A percentile compares a stretch with the other conserved stretches of the same genome.
phyloP scores from a whole-genome alignment of 1,284 basidiomycete species.

The Boletus hoseneyae region DNA sequence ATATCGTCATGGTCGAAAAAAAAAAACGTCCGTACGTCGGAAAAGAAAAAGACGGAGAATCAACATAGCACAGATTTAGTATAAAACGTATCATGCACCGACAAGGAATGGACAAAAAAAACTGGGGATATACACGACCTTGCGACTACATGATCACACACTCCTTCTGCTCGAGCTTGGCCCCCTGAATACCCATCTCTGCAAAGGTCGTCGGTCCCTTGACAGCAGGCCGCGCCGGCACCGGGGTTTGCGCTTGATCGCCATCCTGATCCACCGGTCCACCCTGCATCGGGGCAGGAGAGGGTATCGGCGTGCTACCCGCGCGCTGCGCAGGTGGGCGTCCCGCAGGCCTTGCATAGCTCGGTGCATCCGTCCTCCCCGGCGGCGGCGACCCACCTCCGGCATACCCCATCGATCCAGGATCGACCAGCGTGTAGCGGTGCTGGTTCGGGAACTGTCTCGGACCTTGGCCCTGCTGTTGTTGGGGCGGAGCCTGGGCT shows the following conservation, averaged over 20 bases:
- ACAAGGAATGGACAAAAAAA: not conserved
- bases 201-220: conserved; percentile 78
- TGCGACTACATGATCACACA: conserved; percentile 72
- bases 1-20: no score
- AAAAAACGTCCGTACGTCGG: no score
- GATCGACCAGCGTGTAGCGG: conserved; percentile 43
- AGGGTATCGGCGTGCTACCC: conserved; percentile 18
- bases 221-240: conserved; percentile 1
- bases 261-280: conserved; percentile 1
- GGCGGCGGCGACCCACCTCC: conserved; percentile 9
- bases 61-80: no score
- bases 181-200: conserved; percentile 86
- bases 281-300: conserved; percentile 8
- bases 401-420: conserved; percentile 21
- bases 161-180: conserved; percentile 73
- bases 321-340: conserved; percentile 26
- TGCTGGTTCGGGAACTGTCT: conserved; percentile 34
- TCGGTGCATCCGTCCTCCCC: conserved; percentile 16
- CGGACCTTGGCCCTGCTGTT: no score
- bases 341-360: conserved; percentile 28
- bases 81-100: no score
- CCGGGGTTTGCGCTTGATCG: conserved; percentile 1
- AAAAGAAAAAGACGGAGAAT: no score
- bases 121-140: no score
- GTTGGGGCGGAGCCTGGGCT: not conserved